Evolutionary conservation across 78 protist species (phyloP), one percentile per base, ranked within the genome.

Genomic region (Cavenderia fasciculata): DNA sequence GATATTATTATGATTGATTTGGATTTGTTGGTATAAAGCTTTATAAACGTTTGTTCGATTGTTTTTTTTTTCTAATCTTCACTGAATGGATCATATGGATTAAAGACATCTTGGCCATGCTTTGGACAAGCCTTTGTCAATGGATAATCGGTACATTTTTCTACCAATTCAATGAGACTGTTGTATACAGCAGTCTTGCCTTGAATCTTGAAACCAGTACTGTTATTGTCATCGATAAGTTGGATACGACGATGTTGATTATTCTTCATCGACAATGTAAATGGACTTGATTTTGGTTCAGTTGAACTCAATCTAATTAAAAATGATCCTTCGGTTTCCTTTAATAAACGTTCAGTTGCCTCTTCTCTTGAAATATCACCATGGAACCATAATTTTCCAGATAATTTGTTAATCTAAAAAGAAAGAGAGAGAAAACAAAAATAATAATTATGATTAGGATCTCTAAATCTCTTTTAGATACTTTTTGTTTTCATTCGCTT

Each of bases 321-420:
- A 44, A 89, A 89, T 46, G 94, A 61, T 11, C 94, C 94, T 46
- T 76, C 91, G 2, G 87, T 54, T 27, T 70, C 66, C 56, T 89
- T 69, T 36, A 56, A 56, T 46, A 89, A 51, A 52, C 94, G 49
- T 12, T 73, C 77, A 4, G 79, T 84, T 25, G 94, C 87, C 34
- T 73, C 73, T 41, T 77, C 92, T 29, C 78, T 29, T 19, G 34
- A 63, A 73, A 92, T 92, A 74, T 92, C 91, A 23, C 91, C 92
- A 65, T 92, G 95, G 92, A 92, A 92, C 95, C 95, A 92, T 16
- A 52, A 38, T 47, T 61, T 73, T 33, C 78, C 85, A 40, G 92
- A 59, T 23, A 85, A 19, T 59, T 85, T 61, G 49, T 85, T 85
- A 41, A 71, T 84, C 77, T 70, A 56, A 14, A 29, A 27, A 68